These are phyloP conservation scores for Endocalyx cinctus DNA, from an alignment of 2,329 filamentous ascomycete species.

Conservation along the genomic window DNA sequence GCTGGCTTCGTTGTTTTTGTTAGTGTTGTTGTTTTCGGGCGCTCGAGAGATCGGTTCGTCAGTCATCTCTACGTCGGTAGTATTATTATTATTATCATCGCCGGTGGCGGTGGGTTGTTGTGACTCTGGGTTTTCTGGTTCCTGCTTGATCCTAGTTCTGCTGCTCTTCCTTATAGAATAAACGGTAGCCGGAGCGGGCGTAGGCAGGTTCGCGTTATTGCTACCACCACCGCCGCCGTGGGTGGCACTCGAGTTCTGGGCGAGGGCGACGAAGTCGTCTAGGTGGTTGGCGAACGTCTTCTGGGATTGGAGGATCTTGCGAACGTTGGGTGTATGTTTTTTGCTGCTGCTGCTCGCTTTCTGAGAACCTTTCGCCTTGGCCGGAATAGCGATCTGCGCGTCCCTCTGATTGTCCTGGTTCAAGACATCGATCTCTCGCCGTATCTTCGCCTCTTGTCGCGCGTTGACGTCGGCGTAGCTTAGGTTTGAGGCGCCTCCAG, in stretches of 20 bases:
- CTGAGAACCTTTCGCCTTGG: constrained; percentile 44
- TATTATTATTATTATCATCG: background rate
- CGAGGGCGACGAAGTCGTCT: constrained; percentile 70
- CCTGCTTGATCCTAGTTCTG: background rate
- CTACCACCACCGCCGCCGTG: constrained; percentile 23
- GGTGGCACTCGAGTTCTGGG: constrained; percentile 13
- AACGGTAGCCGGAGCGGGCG: background rate
- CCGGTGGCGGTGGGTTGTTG: constrained; percentile 14
- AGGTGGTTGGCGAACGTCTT: constrained; percentile 82
- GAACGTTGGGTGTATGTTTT: constrained; percentile 65
- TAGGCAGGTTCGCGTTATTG: constrained; percentile 17
- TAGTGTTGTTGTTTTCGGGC: constrained; percentile 22
- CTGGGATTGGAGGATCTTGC: constrained; percentile 73
- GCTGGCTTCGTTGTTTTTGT: constrained; percentile 7
- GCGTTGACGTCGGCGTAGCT: constrained; percentile 65
- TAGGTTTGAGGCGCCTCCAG: constrained; percentile 40
- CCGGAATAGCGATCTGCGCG: constrained; percentile 64
- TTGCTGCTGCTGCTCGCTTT: constrained; percentile 27
- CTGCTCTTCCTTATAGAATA: constrained; percentile 2
- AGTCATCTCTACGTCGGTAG: background rate
- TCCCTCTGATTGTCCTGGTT: constrained; percentile 76
- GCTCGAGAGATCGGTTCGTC: constrained; percentile 19
- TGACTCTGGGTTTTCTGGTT: background rate
- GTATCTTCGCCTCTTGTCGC: constrained; percentile 76
- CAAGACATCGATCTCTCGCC: constrained; percentile 76